Evolutionary conservation across 768 basidiomycete species (phyloP), one percentile per base, ranked within the genome.

Genomic region (Leucocoprinus sp.): DNA sequence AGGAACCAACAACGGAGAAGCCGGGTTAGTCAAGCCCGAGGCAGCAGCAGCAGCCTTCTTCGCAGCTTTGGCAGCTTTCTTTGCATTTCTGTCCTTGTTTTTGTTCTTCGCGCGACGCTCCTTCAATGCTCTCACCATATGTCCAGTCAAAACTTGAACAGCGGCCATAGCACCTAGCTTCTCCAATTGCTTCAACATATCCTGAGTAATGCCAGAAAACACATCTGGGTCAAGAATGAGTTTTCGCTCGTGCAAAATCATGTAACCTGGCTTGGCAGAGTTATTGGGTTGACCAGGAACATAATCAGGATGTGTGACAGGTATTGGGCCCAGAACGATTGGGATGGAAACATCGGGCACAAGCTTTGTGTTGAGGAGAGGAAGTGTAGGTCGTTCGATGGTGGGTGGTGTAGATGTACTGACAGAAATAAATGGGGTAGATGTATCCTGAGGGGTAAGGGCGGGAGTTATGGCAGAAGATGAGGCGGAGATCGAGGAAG

Each of bases 51-150:
- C 49, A 15, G 49, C 53, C 48, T 60, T 63, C 52, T 61, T 65
- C 18, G 60, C 55, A 12, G 57, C 48, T 19, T 46, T 54, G 49
- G 19, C 52, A 55, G 37, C 57, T 58, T 54, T 55, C 61, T 53
- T 52, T 57, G 45, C 60, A 55, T 14, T 48, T 66, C 69, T 57
- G 19, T 69, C 72, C 53, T 67, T 65, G 48, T 63, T 62, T 56
- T 68, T 58, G 45, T 64, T 66, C 55, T 71, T 71, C 41, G 74
- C 71, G 53, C 72, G 59, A 52, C 69, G 75, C 60, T 91, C 86
- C 64, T 93, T 93, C 57, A 92, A 64, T 50, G 82, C 86, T 43
- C 84, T 76, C 34, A 91, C 86, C 60, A 93, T 88, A 55, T 92
- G 85, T 2, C 76, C 80, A 50, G 91, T 90, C 45, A 95, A 66